Conservation (phyloP, 805 yeast species). For the Kazachstania taianensis region DNA sequence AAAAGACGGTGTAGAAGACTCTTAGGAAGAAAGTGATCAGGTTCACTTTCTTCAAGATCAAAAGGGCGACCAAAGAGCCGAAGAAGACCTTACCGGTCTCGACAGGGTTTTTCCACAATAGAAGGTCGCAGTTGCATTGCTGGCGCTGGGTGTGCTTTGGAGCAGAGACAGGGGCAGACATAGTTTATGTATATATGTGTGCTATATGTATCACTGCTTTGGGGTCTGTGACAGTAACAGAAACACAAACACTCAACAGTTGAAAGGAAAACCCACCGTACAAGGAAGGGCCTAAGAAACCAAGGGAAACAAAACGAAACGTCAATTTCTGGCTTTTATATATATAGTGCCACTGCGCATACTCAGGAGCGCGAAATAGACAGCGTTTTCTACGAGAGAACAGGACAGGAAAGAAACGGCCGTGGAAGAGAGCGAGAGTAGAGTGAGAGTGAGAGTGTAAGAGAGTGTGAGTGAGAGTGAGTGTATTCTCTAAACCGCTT, state of each 20-base stretch:
- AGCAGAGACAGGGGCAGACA: slow-evolving; percentile 2
- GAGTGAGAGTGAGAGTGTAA: no score
- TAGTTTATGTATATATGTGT: neutral
- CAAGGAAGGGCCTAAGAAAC: no score
- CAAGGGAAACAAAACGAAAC: no score
- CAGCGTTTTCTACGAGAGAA: no score
- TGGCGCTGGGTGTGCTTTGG: slow-evolving; percentile 3
- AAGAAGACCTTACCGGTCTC: slow-evolving; percentile 72
- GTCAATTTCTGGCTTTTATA: no score
- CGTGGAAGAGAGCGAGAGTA: no score
- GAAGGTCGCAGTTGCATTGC: slow-evolving; percentile 16
- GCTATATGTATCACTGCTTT: neutral
- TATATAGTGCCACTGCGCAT: no score
- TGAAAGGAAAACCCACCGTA: no score
- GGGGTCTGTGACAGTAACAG: neutral
- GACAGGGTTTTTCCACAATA: slow-evolving; percentile 37
- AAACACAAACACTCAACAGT: neutral
- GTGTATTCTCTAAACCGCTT: no score
- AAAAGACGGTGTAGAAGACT: slow-evolving; percentile 47
- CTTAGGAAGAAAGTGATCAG: slow-evolving; percentile 51
- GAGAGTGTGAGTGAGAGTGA: no score
- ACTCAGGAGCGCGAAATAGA: no score
- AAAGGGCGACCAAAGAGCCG: slow-evolving; percentile 42
- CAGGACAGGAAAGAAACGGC: no score
- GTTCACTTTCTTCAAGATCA: slow-evolving; percentile 54